A percentile compares a stretch with the other conserved stretches of the same genome.
Conservation (phyloP, 345 rosid genomes). For the Leavenworthia alabamica region DNA sequence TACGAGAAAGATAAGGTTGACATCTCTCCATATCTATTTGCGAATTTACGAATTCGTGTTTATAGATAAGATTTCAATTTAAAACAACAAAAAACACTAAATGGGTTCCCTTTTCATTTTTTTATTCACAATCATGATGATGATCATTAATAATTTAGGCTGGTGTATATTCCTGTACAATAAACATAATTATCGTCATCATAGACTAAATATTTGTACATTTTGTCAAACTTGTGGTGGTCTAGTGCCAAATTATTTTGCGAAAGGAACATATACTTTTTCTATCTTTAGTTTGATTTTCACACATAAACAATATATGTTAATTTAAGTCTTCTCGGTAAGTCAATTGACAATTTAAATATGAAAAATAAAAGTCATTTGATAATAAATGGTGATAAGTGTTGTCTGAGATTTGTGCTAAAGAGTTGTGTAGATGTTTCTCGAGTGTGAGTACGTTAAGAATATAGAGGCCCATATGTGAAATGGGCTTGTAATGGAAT, state of each 20-base stretch:
- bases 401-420: too few species aligned
- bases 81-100: conserved; percentile 6
- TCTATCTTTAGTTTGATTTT: background rate
- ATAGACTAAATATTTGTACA: background rate
- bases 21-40: conserved; percentile 11
- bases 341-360: background rate
- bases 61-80: conserved; percentile 24
- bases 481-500: background rate
- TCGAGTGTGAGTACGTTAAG: background rate
- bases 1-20: conserved; percentile 16
- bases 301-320: background rate
- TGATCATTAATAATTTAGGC: background rate
- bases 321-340: background rate
- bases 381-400: background rate
- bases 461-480: background rate
- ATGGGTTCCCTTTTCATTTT: background rate
- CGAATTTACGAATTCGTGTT: conserved; percentile 12
- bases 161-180: background rate
- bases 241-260: background rate
- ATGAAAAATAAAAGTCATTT: too few species aligned
- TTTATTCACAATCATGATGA: conserved; percentile 12
- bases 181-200: background rate
- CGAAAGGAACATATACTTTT: background rate
- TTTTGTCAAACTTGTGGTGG: background rate
- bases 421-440: too few species aligned